Evolutionary conservation across 768 basidiomycete genomes (phyloP).

Genomic region (Crepidotus variabilis): DNA sequence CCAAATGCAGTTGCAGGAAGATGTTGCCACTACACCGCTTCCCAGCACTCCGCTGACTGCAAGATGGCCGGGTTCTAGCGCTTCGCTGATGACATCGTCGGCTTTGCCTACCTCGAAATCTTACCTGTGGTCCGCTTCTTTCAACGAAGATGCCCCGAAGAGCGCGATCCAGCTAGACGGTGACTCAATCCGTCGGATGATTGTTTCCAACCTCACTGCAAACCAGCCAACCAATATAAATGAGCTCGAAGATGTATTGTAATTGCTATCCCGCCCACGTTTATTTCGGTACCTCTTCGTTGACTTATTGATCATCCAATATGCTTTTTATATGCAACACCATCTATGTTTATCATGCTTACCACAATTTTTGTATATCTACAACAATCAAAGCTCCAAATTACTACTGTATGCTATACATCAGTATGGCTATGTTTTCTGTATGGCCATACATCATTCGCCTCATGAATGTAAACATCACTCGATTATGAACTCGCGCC

Average conservation of each 20-base stretch:
- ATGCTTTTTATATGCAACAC: too few species aligned
- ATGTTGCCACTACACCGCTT: conserved; percentile 5
- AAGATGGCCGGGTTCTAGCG: conserved; percentile 16
- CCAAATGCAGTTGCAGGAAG: conserved; percentile 1
- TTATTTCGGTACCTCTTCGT: too few species aligned
- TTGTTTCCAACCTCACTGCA: conserved; percentile 29
- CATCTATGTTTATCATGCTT: too few species aligned
- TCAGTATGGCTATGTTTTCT: too few species aligned
- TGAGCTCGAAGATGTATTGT: conserved; percentile 13
- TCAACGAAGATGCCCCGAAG: neutral
- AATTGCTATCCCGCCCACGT: neutral
- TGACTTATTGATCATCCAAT: too few species aligned
- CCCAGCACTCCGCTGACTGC: conserved; percentile 12
- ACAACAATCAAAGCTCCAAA: too few species aligned
- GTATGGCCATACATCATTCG: too few species aligned
- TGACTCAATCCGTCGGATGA: conserved; percentile 29
- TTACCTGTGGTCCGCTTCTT: neutral
- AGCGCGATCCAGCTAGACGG: conserved; percentile 21
- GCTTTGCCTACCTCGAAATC: neutral
- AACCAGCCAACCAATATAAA: conserved; percentile 9
- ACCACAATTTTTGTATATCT: too few species aligned
- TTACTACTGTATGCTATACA: too few species aligned
- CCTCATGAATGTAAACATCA: too few species aligned
- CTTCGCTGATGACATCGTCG: neutral
- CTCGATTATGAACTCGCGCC: too few species aligned